Conservation (phyloP, 306 rosid species). For the Bauhinia variegata region DNA sequence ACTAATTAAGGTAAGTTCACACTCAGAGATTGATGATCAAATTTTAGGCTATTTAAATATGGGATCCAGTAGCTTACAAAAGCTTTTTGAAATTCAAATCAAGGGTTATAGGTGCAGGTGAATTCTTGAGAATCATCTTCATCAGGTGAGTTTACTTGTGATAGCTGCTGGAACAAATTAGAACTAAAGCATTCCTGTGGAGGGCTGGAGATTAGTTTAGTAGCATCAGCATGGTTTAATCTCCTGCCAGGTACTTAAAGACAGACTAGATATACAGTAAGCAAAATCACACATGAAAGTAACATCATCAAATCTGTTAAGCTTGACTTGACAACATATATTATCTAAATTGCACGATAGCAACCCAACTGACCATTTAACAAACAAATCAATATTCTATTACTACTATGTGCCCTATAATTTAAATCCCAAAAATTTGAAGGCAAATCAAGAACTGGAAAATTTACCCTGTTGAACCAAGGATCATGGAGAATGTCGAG, state of each 20-base stretch:
- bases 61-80: neutral
- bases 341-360: neutral
- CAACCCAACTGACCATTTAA: neutral
- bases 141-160: neutral
- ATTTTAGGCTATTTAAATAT: neutral
- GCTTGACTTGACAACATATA: neutral
- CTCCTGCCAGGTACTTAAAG: constrained; percentile 15
- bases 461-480: constrained; percentile 86
- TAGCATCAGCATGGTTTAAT: constrained; percentile 26
- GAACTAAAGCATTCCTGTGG: neutral
- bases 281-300: neutral
- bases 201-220: neutral
- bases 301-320: neutral
- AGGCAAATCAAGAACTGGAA: neutral
- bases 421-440: neutral
- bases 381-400: neutral
- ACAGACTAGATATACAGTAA: constrained; percentile 8
- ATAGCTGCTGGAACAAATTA: neutral
- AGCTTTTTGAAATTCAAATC: neutral
- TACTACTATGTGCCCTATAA: neutral
- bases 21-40: neutral
- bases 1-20: neutral
- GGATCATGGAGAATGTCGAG: constrained; percentile 97
- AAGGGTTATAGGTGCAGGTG: neutral
- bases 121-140: neutral